Percentiles rank a stretch among this genome's conserved stretches.
Conservation (phyloP, 805 yeast species). For the Huiozyma naganishii region DNA sequence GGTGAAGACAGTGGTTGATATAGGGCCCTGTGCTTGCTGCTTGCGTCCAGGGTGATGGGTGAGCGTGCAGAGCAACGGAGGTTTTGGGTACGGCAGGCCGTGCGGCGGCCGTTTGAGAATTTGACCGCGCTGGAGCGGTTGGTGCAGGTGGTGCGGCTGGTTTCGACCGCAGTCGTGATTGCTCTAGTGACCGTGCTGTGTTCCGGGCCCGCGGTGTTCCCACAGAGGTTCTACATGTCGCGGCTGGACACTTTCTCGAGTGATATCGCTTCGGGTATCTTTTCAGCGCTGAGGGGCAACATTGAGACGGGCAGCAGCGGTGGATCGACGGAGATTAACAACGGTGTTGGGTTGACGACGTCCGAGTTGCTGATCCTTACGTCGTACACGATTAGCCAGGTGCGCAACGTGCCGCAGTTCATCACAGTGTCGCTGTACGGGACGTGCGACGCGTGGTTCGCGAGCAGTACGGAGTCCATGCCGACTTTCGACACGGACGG, state of each 20-base stretch:
- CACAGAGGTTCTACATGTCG: constrained; percentile 15
- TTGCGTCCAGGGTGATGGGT: too few species aligned
- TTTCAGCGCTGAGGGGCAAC: constrained; percentile 13
- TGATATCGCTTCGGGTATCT: constrained; percentile 20
- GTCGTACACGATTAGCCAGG: constrained; percentile 18
- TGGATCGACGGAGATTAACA: constrained; percentile 17
- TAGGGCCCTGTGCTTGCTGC: too few species aligned
- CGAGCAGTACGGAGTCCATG: constrained; percentile 1
- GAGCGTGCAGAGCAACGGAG: too few species aligned
- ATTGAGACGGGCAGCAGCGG: constrained; percentile 11
- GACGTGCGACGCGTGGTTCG: constrained; percentile 14
- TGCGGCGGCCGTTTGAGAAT: constrained; percentile 12
- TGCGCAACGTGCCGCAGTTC: constrained; percentile 18
- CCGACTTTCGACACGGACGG: not conserved
- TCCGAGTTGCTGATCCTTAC: constrained; percentile 22
- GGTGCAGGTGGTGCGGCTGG: constrained; percentile 13
- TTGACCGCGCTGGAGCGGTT: constrained; percentile 17
- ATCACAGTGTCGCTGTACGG: constrained; percentile 19
- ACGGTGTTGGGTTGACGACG: constrained; percentile 25
- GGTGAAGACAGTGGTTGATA: too few species aligned
- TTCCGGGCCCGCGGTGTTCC: constrained; percentile 14
- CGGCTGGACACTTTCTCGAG: constrained; percentile 15
- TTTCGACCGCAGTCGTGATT: constrained; percentile 13
- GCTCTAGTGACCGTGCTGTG: constrained; percentile 12
- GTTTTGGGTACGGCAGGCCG: not conserved